Conservation (phyloP, 352 stramenopile genomes). For the Pythium phragmitis region DNA sequence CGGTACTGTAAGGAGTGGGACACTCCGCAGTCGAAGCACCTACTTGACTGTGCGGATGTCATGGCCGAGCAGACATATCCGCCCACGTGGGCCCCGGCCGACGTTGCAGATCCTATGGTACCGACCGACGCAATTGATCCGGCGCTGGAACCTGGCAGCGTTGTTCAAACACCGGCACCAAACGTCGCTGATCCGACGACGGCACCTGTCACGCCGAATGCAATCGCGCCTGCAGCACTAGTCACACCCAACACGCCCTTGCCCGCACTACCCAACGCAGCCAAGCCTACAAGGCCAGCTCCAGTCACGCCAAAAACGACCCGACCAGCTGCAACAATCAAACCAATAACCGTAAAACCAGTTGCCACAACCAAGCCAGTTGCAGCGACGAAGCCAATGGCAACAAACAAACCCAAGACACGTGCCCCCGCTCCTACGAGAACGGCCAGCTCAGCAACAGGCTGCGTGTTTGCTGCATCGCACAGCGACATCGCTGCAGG, state of each 20-base stretch:
- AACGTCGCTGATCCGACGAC: neutral
- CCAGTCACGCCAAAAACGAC: too few species aligned
- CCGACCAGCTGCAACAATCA: too few species aligned
- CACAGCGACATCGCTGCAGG: slow-evolving; percentile 17
- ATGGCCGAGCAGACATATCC: neutral
- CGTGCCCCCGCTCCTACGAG: neutral
- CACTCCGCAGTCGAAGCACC: slow-evolving; percentile 1
- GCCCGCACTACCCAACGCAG: too few species aligned
- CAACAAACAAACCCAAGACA: neutral
- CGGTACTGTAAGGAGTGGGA: slow-evolving; percentile 15
- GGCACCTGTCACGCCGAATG: neutral
- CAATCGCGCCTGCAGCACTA: too few species aligned
- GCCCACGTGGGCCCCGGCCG: neutral
- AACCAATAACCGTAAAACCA: neutral
- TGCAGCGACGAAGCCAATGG: neutral
- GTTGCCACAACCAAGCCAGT: neutral
- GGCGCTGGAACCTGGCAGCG: too few species aligned
- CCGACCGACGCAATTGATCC: too few species aligned
- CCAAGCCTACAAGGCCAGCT: too few species aligned
- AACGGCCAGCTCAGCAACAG: neutral
- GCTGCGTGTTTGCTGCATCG: neutral
- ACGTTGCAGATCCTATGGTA: too few species aligned
- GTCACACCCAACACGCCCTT: too few species aligned
- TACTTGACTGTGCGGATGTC: neutral
- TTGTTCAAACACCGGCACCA: neutral